Conservation (phyloP, 1,139 yeast genomes). For the Sugiyamaella neomexicana region DNA sequence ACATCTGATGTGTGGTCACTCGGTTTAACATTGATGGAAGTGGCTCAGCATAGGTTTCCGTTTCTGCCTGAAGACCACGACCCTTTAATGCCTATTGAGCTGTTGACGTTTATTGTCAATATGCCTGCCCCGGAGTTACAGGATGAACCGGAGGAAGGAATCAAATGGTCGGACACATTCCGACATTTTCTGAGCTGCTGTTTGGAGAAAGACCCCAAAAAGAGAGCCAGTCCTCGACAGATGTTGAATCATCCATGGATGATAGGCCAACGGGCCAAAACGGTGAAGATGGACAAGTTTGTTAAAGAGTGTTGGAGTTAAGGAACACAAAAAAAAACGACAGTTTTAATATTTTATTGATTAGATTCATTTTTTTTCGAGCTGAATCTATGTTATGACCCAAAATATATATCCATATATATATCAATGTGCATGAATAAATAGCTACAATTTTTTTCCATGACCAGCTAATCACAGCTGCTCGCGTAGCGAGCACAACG, state of each 20-base stretch:
- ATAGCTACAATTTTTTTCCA: neutral
- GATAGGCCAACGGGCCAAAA: slow-evolving; percentile 64
- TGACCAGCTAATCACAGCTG: too few species aligned
- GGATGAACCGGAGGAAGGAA: slow-evolving; percentile 75
- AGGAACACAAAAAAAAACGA: neutral
- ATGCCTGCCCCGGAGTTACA: slow-evolving; percentile 71
- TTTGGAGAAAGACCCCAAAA: slow-evolving; percentile 72
- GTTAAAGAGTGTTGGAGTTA: slow-evolving; percentile 71
- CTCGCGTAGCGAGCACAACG: neutral
- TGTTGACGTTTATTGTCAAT: slow-evolving; percentile 75
- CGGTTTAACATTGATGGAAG: slow-evolving; percentile 87
- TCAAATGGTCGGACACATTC: slow-evolving; percentile 79
- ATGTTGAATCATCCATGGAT: slow-evolving; percentile 94
- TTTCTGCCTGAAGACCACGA: slow-evolving; percentile 49
- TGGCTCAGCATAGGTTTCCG: slow-evolving; percentile 87
- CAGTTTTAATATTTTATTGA: slow-evolving; percentile 5
- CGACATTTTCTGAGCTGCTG: slow-evolving; percentile 81
- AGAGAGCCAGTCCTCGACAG: slow-evolving; percentile 89
- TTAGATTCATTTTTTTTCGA: neutral
- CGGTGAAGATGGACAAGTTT: slow-evolving; percentile 84
- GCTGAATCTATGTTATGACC: slow-evolving; percentile 3
- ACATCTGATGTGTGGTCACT: slow-evolving; percentile 96
- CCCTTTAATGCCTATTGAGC: slow-evolving; percentile 78
- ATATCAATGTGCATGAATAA: slow-evolving; percentile 2
- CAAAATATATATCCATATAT: slow-evolving; percentile 3